A percentile compares a stretch with the other conserved stretches of the same genome.
Evolutionary conservation across 1,284 basidiomycete species (phyloP).

Genomic region (Anthracocystis setariae): DNA sequence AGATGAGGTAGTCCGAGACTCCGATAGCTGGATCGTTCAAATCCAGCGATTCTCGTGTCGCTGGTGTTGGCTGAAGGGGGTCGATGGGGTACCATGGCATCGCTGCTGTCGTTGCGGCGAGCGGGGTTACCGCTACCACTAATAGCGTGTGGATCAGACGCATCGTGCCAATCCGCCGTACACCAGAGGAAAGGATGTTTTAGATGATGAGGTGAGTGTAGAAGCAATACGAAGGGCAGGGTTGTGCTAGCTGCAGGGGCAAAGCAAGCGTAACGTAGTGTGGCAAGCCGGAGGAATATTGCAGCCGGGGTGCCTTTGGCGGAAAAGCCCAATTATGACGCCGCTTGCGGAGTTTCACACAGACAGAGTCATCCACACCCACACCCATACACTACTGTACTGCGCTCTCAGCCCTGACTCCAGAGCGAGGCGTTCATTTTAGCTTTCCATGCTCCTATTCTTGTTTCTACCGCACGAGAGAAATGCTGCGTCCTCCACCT

Average conservation of each 20-base stretch:
- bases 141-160: conserved; percentile 13
- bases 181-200: neutral
- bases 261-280: too few species aligned
- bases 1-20: conserved; percentile 23
- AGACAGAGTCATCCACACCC: too few species aligned
- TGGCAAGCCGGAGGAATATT: too few species aligned
- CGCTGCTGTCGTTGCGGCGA: conserved; percentile 2
- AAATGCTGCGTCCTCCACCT: conserved; percentile 12
- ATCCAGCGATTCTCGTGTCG: conserved; percentile 30
- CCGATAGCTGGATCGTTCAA: conserved; percentile 29
- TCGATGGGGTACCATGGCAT: conserved; percentile 34
- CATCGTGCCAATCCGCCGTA: conserved; percentile 7
- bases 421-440: too few species aligned
- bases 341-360: too few species aligned
- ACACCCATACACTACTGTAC: too few species aligned
- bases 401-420: too few species aligned
- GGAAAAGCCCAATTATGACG: too few species aligned
- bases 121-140: neutral
- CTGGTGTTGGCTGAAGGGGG: conserved; percentile 10
- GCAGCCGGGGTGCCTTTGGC: too few species aligned
- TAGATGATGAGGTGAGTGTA: neutral
- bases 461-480: neutral
- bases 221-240: neutral
- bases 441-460: neutral
- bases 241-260: neutral